These are phyloP conservation scores for Senna tora DNA, from an alignment of 306 rosid genomes.

Conservation along the genomic window DNA sequence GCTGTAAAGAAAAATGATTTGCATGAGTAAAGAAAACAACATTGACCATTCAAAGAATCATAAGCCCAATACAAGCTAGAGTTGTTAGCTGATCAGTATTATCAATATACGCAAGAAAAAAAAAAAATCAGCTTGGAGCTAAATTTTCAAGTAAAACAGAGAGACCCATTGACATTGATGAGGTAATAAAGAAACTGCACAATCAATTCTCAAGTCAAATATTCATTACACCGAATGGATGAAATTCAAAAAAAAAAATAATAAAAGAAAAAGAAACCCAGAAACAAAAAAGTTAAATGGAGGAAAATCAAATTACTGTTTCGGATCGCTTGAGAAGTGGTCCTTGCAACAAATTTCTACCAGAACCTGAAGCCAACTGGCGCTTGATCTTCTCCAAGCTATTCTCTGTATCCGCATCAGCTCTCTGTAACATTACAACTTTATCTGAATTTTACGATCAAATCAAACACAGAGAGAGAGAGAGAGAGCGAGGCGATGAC, in stretches of 20 bases:
- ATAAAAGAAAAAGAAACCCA: not conserved
- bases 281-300: not conserved
- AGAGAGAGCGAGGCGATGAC: conserved; percentile 15
- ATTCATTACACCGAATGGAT: conserved; percentile 20
- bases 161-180: conserved; percentile 2
- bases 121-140: conserved; percentile 22
- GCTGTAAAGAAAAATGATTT: conserved; percentile 48
- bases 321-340: conserved; percentile 99
- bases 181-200: not conserved
- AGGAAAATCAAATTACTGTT: conserved; percentile 64
- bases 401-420: conserved; percentile 65
- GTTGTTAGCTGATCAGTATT: conserved; percentile 13
- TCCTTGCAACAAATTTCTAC: conserved; percentile 86
- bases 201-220: not conserved
- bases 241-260: conserved; percentile 8
- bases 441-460: conserved; percentile 18
- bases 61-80: conserved; percentile 19
- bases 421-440: conserved; percentile 57
- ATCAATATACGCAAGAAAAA: conserved; percentile 17
- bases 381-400: conserved; percentile 99
- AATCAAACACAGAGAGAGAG: conserved; percentile 14
- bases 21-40: conserved; percentile 14
- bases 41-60: conserved; percentile 17
- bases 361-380: conserved; percentile 90
- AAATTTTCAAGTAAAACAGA: conserved; percentile 6